Evolutionary conservation across 139 green algal genomes (phyloP).

Genomic region (Picochlorum sp.): DNA sequence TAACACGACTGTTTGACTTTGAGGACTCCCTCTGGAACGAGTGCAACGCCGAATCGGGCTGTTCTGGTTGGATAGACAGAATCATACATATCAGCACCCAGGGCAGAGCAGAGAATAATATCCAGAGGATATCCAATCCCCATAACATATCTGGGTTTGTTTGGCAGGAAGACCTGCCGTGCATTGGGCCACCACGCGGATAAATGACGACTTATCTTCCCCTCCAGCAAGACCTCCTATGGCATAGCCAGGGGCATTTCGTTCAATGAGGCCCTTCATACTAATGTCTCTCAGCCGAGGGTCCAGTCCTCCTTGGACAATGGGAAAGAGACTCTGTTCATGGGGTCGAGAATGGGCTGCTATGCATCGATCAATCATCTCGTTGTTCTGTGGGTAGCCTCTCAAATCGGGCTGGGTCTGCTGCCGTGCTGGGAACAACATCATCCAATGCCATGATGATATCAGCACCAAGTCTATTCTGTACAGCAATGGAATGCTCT

Average conservation of each 20-base stretch:
- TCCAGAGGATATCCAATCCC: constrained; percentile 88
- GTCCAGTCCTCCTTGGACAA: constrained; percentile 69
- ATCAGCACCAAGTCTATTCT: constrained; percentile 81
- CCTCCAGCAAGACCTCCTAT: constrained; percentile 91
- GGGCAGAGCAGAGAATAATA: constrained; percentile 85
- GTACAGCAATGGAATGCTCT: constrained; percentile 85
- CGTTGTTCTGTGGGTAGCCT: constrained; percentile 84
- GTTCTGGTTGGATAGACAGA: constrained; percentile 93
- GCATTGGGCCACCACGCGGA: constrained; percentile 73
- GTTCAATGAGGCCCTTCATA: constrained; percentile 54
- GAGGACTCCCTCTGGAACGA: constrained; percentile 68
- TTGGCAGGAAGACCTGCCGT: constrained; percentile 52
- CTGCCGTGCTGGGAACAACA: constrained; percentile 63
- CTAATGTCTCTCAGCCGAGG: constrained; percentile 55
- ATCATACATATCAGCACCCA: constrained; percentile 95
- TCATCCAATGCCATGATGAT: constrained; percentile 98
- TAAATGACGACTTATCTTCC: constrained; percentile 87
- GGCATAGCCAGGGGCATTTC: constrained; percentile 79
- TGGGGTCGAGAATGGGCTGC: constrained; percentile 62
- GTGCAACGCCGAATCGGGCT: constrained; percentile 87
- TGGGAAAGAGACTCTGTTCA: constrained; percentile 89
- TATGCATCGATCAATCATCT: constrained; percentile 96
- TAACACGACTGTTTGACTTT: constrained; percentile 66
- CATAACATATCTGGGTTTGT: constrained; percentile 96
- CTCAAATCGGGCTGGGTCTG: constrained; percentile 62